These are phyloP conservation scores for Bretschneidera sinensis DNA, from an alignment of 345 rosid genomes.

Conservation along the genomic window DNA sequence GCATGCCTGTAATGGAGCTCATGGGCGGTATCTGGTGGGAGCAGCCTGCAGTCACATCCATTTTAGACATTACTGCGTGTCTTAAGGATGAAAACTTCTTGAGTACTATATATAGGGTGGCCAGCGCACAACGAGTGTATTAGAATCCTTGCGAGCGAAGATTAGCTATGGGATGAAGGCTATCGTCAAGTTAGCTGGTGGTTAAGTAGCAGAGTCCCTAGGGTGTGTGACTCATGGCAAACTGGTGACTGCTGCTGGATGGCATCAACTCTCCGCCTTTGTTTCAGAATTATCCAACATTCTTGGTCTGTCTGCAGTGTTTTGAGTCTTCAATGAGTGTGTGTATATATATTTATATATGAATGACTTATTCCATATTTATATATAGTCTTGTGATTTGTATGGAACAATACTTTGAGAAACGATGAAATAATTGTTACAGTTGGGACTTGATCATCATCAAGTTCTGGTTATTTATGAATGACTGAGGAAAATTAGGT, in stretches of 20 bases:
- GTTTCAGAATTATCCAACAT: slow-evolving; percentile 26
- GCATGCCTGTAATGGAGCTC: slow-evolving; percentile 38
- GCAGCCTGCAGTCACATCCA: slow-evolving; percentile 31
- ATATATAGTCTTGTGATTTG: no score
- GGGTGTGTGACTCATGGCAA: slow-evolving; percentile 41
- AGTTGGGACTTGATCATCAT: no score
- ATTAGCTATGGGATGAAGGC: slow-evolving; percentile 43
- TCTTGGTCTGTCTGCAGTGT: slow-evolving; percentile 31
- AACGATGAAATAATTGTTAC: no score
- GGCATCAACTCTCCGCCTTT: slow-evolving; percentile 35
- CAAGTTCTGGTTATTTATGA: no score
- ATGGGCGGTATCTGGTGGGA: slow-evolving; percentile 54
- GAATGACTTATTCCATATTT: no score
- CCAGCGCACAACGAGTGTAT: slow-evolving; percentile 37
- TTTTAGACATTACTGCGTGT: slow-evolving; percentile 40
- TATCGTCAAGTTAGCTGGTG: slow-evolving; percentile 40
- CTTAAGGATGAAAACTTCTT: slow-evolving; percentile 39
- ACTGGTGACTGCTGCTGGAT: slow-evolving; percentile 42
- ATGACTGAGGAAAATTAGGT: no score
- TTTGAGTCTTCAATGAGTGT: slow-evolving; percentile 17
- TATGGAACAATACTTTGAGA: no score
- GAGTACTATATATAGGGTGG: slow-evolving; percentile 42
- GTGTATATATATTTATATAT: no score
- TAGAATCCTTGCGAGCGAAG: slow-evolving; percentile 28
- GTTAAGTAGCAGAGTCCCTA: slow-evolving; percentile 28